Evolutionary conservation across 2,329 filamentous ascomycete species (phyloP), one percentile per base, ranked within the genome.

Genomic region (Beauveria sp.): DNA sequence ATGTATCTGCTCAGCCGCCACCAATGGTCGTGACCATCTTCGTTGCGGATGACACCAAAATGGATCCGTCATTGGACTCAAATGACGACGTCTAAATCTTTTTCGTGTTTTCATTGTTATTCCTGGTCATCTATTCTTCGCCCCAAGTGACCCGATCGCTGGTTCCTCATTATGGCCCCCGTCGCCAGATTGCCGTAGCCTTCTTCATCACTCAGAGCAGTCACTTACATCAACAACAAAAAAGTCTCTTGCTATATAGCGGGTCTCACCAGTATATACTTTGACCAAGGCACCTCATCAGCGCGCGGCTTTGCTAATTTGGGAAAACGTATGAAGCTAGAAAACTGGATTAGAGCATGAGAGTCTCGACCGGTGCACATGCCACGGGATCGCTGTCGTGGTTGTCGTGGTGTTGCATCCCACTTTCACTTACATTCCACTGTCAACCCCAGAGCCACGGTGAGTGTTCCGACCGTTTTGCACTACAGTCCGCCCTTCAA

Each of bases 351-450:
- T 54, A 40, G 54, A 62, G 60, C 26, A 62, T 62, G 60, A 62
- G 38, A 16, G 45, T 46, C 34, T 50, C 53, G 28, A 8, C 54
- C 24, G 24, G 20, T 57, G 53, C 47, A n/a, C 53, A 56, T 22
- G 45, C 51, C 38, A 51, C 46, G 56, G 47, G 26, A 43, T 58
- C 47, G 53, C 38, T 53, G 20, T 62, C 47, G 38, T 62, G 45
- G 60, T 62, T 62, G 60, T 62, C 60, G 20, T 62, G 60, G 60
- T 62, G 60, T 51, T 58, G 54, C 53, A 51, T 56, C 38, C 60
- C 60, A 47, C 53, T 62, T 58, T 53, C 60, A 47, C 60, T 62
- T 58, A 62, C 60, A 62, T 62, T 62, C 60, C 60, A 51, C n/a
- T 24, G 38, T 7, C 53, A 28, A 51, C 53, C 52, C 30, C 60